Conservation (phyloP, 139 green algal species). For the Asterochloris erici region DNA sequence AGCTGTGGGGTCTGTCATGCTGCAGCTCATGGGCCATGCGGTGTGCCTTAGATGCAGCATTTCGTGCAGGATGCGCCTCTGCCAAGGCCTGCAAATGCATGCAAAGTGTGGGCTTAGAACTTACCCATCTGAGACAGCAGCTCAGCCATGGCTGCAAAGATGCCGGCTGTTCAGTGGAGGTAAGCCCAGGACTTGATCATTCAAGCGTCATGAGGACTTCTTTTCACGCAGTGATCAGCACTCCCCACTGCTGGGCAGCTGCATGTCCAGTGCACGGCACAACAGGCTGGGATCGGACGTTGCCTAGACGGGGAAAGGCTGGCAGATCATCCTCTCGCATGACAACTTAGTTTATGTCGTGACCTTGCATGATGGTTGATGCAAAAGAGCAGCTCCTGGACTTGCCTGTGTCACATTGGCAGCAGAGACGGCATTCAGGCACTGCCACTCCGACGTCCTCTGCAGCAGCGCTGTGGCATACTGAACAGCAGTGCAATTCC, state of each 20-base stretch:
- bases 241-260: not conserved
- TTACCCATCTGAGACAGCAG: not conserved
- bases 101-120: not conserved
- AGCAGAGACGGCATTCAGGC: not conserved
- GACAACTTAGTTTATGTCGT: not conserved
- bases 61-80: not conserved
- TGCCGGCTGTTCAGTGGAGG: not conserved
- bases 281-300: not conserved
- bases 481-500: not conserved
- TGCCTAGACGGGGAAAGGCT: not conserved
- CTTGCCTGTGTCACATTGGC: not conserved
- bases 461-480: not conserved
- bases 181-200: no score
- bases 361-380: not conserved
- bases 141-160: not conserved
- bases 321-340: not conserved
- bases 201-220: not conserved
- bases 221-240: not conserved
- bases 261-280: not conserved
- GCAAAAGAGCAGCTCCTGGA: not conserved
- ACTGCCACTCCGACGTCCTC: not conserved
- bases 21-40: not conserved
- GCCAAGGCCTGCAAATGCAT: not conserved
- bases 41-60: not conserved
- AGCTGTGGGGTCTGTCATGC: not conserved